Percentiles rank a stretch among this genome's conserved stretches.
These are phyloP conservation scores for Stephania cephalantha DNA, from an alignment of 164 flowering plant species.

Conservation along the genomic window DNA sequence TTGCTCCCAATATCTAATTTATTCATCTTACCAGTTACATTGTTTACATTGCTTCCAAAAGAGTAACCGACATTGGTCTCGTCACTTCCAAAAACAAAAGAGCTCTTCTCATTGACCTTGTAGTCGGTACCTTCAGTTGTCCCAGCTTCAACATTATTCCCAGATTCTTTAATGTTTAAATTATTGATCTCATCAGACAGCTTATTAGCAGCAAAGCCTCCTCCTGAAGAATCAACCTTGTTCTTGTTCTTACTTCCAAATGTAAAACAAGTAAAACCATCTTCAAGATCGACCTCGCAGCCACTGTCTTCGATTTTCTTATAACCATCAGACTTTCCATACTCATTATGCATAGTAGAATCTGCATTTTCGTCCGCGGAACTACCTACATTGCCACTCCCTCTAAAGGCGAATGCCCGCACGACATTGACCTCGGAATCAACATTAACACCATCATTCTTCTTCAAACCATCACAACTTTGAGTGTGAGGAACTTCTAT, in stretches of 20 bases:
- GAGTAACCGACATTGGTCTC: constrained; percentile 8
- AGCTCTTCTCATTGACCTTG: constrained; percentile 1
- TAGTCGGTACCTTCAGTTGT: not conserved
- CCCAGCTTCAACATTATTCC: constrained; percentile 11
- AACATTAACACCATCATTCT: constrained; percentile 4
- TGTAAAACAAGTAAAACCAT: constrained; percentile 2
- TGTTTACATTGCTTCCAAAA: constrained; percentile 8
- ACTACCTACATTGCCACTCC: not conserved
- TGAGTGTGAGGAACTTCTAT: not conserved
- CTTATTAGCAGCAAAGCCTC: not conserved
- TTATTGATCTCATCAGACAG: constrained; percentile 32
- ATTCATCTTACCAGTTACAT: constrained; percentile 21
- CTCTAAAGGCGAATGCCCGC: constrained; percentile 16
- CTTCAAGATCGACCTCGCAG: constrained; percentile 5
- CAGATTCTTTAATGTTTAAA: constrained; percentile 15
- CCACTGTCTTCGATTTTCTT: constrained; percentile 11
- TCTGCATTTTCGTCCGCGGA: constrained; percentile 3
- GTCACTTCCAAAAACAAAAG: constrained; percentile 13
- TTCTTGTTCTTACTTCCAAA: constrained; percentile 15
- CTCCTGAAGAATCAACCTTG: constrained; percentile 9
- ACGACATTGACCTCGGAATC: constrained; percentile 6
- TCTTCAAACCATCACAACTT: not conserved
- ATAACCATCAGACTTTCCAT: constrained; percentile 1
- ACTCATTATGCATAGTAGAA: constrained; percentile 30
- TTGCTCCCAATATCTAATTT: constrained; percentile 29